These are phyloP conservation scores for Termitomyces sp. DNA, from an alignment of 768 basidiomycete species.

Conservation along the genomic window DNA sequence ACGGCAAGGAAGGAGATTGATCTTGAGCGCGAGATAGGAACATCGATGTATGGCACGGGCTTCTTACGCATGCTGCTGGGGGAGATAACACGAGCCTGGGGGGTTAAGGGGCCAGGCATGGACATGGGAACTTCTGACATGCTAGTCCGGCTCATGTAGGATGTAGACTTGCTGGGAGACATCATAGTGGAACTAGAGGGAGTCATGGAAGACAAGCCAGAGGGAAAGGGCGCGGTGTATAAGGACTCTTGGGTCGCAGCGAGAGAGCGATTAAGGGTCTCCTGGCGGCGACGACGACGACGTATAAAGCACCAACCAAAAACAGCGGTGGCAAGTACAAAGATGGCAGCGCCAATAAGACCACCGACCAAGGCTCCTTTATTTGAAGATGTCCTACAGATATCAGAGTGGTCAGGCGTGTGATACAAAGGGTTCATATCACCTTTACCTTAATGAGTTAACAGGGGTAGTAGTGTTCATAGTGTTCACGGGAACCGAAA, in stretches of 20 bases:
- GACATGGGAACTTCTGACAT: background rate
- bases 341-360: conserved; percentile 11
- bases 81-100: background rate
- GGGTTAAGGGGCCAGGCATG: background rate
- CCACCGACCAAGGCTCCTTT: conserved; percentile 14
- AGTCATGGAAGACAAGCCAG: background rate
- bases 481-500: conserved; percentile 5
- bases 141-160: background rate
- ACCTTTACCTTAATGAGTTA: conserved; percentile 4
- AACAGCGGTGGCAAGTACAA: conserved; percentile 12
- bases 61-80: conserved; percentile 8
- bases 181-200: background rate
- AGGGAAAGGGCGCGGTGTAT: conserved; percentile 1
- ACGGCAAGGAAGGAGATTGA: background rate
- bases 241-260: conserved; percentile 6
- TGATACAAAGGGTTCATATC: background rate
- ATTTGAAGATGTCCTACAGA: conserved; percentile 2
- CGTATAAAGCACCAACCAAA: conserved; percentile 10
- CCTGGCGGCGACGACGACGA: conserved; percentile 14
- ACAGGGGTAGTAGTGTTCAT: background rate
- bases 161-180: background rate
- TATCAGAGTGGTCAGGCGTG: background rate
- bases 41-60: conserved; percentile 13
- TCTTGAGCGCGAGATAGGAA: background rate
- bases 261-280: conserved; percentile 6